Percentiles rank a stretch among this genome's conserved stretches.
Evolutionary conservation across 2,329 filamentous ascomycete species (phyloP).

Genomic region (Fusarium goolgardi): DNA sequence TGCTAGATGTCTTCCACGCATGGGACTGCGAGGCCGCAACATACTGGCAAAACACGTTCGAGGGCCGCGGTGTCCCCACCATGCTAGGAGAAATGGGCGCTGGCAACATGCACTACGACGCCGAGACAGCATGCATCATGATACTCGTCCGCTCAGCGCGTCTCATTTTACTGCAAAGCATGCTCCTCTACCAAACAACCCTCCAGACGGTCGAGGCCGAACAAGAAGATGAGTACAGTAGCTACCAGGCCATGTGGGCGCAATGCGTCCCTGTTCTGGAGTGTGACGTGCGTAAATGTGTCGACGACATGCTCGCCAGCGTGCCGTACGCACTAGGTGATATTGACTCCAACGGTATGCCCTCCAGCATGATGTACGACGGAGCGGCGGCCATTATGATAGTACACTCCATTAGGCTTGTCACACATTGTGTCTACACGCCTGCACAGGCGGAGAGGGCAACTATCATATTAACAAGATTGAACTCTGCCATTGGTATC

Average conservation of each 20-base stretch:
- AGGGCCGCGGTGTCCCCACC: slow-evolving; percentile 46
- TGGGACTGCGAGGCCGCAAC: slow-evolving; percentile 49
- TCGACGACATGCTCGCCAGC: slow-evolving; percentile 49
- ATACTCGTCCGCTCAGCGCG: slow-evolving; percentile 49
- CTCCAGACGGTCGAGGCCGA: slow-evolving; percentile 12
- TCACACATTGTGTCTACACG: slow-evolving; percentile 48
- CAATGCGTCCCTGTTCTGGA: slow-evolving; percentile 38
- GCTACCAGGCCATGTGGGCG: slow-evolving; percentile 28
- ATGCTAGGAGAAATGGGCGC: slow-evolving; percentile 44
- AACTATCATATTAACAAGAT: slow-evolving; percentile 40
- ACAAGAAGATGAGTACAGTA: slow-evolving; percentile 7
- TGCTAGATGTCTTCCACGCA: slow-evolving; percentile 46
- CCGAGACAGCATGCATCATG: slow-evolving; percentile 51
- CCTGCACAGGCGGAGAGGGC: slow-evolving; percentile 42
- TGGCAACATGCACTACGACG: slow-evolving; percentile 43
- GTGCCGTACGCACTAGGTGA: slow-evolving; percentile 51
- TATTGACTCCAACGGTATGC: slow-evolving; percentile 40
- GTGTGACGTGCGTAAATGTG: slow-evolving; percentile 42
- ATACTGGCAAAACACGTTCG: slow-evolving; percentile 50
- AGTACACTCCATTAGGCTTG: slow-evolving; percentile 48
- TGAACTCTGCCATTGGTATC: slow-evolving; percentile 49
- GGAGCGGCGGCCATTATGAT: slow-evolving; percentile 50
- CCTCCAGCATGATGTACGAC: slow-evolving; percentile 44
- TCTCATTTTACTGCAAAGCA: slow-evolving; percentile 47
- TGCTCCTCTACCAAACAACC: slow-evolving; percentile 45